Conservation (phyloP, 352 stramenopile species). For the Blastocystis sp. region DNA sequence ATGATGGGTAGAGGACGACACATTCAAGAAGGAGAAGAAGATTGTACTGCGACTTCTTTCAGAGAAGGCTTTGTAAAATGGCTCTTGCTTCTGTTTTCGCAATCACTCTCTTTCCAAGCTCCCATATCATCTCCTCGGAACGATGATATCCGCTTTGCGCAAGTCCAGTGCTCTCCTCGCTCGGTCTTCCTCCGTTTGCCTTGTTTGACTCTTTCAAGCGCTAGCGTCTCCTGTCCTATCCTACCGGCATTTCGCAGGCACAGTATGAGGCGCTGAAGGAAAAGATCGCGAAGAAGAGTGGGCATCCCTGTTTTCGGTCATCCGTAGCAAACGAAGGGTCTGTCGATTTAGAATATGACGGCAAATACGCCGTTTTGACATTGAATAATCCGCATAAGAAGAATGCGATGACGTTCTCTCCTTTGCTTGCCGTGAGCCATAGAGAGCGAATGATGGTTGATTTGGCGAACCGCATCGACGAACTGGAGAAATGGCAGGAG, state of each 20-base stretch:
- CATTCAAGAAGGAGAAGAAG: neutral
- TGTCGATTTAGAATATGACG: slow-evolving; percentile 54
- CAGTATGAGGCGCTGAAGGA: slow-evolving; percentile 41
- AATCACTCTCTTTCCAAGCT: neutral
- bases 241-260: slow-evolving; percentile 39
- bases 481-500: slow-evolving; percentile 35
- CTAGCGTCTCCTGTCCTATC: neutral
- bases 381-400: slow-evolving; percentile 54
- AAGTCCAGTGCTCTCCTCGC: neutral
- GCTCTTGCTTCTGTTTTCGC: neutral
- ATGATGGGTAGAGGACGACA: neutral
- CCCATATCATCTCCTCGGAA: neutral
- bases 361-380: slow-evolving; percentile 52
- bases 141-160: neutral
- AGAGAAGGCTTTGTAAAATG: neutral
- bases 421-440: neutral
- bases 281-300: slow-evolving; percentile 10
- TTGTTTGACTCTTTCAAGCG: neutral
- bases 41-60: neutral
- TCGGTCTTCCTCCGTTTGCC: neutral
- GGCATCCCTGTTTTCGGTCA: neutral
- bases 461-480: slow-evolving; percentile 24
- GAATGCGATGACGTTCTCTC: slow-evolving; percentile 50
- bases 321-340: slow-evolving; percentile 54
- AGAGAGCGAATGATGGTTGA: slow-evolving; percentile 66